phyloP scores from a whole-genome alignment of 2,329 filamentous ascomycete species.

The Fusarium camptoceras region DNA sequence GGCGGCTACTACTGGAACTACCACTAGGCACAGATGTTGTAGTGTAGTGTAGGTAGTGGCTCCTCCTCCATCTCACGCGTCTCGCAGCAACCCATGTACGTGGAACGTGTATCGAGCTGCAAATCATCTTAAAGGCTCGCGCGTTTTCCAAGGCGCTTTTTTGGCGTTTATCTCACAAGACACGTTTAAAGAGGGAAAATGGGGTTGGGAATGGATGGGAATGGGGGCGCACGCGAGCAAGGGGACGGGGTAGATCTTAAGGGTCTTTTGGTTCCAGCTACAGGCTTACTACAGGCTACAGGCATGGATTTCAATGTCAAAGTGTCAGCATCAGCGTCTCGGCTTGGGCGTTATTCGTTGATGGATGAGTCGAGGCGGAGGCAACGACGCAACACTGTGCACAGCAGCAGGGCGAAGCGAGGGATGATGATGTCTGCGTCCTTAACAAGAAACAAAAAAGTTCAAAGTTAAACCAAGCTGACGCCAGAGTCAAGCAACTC shows the following conservation, averaged over 20 bases:
- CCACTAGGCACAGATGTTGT: background rate
- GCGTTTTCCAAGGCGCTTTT: slow-evolving; percentile 35
- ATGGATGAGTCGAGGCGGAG: slow-evolving; percentile 24
- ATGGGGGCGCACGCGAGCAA: slow-evolving; percentile 19
- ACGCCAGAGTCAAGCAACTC: slow-evolving; percentile 34
- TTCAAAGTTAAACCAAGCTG: background rate
- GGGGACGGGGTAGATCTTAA: slow-evolving; percentile 38
- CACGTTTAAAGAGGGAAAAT: slow-evolving; percentile 32
- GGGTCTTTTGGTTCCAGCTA: slow-evolving; percentile 30
- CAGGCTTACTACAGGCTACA: slow-evolving; percentile 18
- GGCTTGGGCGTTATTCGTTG: slow-evolving; percentile 29
- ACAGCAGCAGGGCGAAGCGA: slow-evolving; percentile 34
- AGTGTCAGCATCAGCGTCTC: slow-evolving; percentile 29
- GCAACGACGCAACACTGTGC: slow-evolving; percentile 34
- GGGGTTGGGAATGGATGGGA: slow-evolving; percentile 42
- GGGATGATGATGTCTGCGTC: slow-evolving; percentile 34
- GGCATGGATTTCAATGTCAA: slow-evolving; percentile 25
- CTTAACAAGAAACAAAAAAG: slow-evolving; percentile 29
- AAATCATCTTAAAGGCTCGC: slow-evolving; percentile 40
- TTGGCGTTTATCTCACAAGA: slow-evolving; percentile 36
- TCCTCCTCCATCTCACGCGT: slow-evolving; percentile 43
- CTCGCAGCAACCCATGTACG: slow-evolving; percentile 47
- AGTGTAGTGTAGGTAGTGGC: slow-evolving; percentile 5
- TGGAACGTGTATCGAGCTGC: slow-evolving; percentile 44
- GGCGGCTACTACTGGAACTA: background rate